These are phyloP conservation scores for bread wheat (Triticum aestivum) DNA, from an alignment of 176 grass and related monocot genomes.

Conservation along the genomic window IWGSC_CS_RefSeq_v2.1 NC_057801.1:163977896-163978395, in stretches of 20 bases:
- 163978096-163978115: slow-evolving; percentile 63
- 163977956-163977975: slow-evolving; percentile 69
- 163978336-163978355: neutral
- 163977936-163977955: slow-evolving; percentile 51
- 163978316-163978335: too few relatives aligned
- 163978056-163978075: slow-evolving; percentile 58
- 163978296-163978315: neutral
- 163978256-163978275: slow-evolving; percentile 59
- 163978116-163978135: slow-evolving; percentile 58
- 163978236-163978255: slow-evolving; percentile 69
- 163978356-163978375: neutral
- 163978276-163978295: neutral
- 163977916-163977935: neutral
- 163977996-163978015: slow-evolving; percentile 16
- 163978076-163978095: slow-evolving; percentile 77
- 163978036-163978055: slow-evolving; percentile 70
- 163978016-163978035: slow-evolving; percentile 55
- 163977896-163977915: neutral
- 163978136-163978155: slow-evolving; percentile 67
- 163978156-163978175: slow-evolving; percentile 33
- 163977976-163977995: slow-evolving; percentile 50
- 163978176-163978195: slow-evolving; percentile 30
- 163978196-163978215: slow-evolving; percentile 51
- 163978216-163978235: slow-evolving; percentile 54
- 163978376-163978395: slow-evolving; percentile 74